Percentiles rank a stretch among this genome's conserved stretches.
Evolutionary conservation across 305 asterid species (phyloP).

Genomic region (Solanum hybrid): DNA sequence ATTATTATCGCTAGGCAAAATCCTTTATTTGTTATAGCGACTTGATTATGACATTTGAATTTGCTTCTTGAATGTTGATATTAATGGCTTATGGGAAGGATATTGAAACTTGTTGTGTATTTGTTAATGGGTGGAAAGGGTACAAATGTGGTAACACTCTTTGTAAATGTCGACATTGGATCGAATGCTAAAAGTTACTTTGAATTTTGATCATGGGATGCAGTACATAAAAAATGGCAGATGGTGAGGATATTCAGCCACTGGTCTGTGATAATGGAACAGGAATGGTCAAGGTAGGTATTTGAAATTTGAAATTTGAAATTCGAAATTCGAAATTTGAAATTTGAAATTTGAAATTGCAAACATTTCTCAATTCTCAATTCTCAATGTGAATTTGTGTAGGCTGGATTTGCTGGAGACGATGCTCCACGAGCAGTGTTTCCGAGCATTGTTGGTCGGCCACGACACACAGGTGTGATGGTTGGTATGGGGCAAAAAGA

Average conservation of each 20-base stretch:
- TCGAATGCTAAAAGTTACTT: neutral
- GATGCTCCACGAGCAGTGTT: constrained; percentile 1
- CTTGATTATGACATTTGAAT: neutral
- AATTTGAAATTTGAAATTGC: too few relatives aligned
- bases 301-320: too few relatives aligned
- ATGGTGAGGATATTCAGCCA: constrained; percentile 24
- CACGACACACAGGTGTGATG: constrained; percentile 2
- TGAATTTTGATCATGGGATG: neutral
- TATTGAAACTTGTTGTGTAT: neutral
- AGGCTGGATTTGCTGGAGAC: constrained; percentile 11
- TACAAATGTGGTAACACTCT: neutral
- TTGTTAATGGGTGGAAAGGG: neutral
- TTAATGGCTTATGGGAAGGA: neutral
- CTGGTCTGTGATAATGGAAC: constrained; percentile 25
- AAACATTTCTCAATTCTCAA: too few relatives aligned
- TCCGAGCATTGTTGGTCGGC: constrained; percentile 5
- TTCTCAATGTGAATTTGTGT: too few relatives aligned
- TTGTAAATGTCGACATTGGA: too few relatives aligned
- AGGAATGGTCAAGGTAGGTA: constrained; percentile 24
- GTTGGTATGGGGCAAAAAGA: constrained; percentile 4
- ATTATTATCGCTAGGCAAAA: neutral
- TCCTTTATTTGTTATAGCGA: neutral
- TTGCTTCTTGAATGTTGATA: neutral
- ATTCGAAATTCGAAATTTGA: too few relatives aligned
- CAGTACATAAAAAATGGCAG: constrained; percentile 8